Conservation (phyloP, 2,329 filamentous ascomycete species). For the Akanthomyces muscarius region DNA sequence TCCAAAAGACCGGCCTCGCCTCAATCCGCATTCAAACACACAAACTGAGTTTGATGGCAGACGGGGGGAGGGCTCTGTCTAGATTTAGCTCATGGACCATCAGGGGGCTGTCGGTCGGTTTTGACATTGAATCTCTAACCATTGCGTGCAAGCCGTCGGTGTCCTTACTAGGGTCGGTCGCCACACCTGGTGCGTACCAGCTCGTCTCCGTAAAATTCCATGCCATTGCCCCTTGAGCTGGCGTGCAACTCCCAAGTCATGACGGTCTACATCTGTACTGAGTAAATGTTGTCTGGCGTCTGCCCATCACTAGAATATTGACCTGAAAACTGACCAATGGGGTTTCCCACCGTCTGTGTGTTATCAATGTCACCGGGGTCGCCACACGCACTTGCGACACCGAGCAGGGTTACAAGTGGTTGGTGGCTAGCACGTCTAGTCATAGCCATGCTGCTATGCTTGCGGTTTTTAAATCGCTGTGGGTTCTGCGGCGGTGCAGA, state of each 20-base stretch:
- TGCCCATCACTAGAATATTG: constrained; percentile 28
- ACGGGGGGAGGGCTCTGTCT: constrained; percentile 26
- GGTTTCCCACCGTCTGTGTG: constrained; percentile 35
- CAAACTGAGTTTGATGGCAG: constrained; percentile 33
- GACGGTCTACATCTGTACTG: constrained; percentile 24
- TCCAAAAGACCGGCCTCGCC: constrained; percentile 32
- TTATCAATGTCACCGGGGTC: constrained; percentile 28
- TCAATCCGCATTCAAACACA: constrained; percentile 34
- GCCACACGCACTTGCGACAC: constrained; percentile 8
- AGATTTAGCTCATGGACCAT: constrained; percentile 34
- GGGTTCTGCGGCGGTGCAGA: constrained; percentile 13
- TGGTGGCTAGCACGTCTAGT: neutral
- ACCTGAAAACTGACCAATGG: constrained; percentile 28
- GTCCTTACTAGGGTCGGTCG: constrained; percentile 26
- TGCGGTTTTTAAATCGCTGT: constrained; percentile 7
- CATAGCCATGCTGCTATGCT: neutral
- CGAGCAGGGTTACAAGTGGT: neutral
- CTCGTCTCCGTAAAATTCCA: constrained; percentile 28
- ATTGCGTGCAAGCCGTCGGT: constrained; percentile 35
- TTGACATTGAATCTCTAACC: constrained; percentile 36
- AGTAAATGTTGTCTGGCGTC: constrained; percentile 27
- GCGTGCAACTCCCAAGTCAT: constrained; percentile 32
- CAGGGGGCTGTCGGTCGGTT: constrained; percentile 32
- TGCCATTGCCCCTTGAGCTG: constrained; percentile 35
- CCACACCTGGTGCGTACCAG: constrained; percentile 33